Evolutionary conservation across 2,329 filamentous ascomycete species (phyloP).

Genomic region (Aspergillus sp.): DNA sequence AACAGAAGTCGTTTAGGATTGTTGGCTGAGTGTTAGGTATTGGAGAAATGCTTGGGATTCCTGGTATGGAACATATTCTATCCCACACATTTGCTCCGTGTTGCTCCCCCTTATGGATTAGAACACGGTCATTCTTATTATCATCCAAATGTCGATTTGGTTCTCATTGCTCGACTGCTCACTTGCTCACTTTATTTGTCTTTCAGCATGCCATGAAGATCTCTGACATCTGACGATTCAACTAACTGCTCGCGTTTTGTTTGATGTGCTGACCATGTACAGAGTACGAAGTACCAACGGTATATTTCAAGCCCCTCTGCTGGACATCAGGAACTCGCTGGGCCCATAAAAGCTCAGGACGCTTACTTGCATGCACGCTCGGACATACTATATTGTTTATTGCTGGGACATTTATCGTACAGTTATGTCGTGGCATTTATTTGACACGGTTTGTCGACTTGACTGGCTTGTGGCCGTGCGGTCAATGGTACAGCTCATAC

Average conservation of each 20-base stretch:
- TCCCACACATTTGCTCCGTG: background rate
- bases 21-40: background rate
- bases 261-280: too few relatives aligned
- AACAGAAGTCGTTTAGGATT: background rate
- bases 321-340: background rate
- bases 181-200: background rate
- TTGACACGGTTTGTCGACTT: too few relatives aligned
- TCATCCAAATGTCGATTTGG: background rate
- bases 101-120: too few relatives aligned
- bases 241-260: background rate
- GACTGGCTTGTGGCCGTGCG: too few relatives aligned
- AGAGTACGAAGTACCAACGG: too few relatives aligned
- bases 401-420: too few relatives aligned
- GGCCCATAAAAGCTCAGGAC: background rate
- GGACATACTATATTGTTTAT: too few relatives aligned
- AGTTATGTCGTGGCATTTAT: too few relatives aligned
- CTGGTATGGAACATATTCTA: background rate
- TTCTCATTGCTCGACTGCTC: background rate
- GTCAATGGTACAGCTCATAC: too few relatives aligned
- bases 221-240: background rate
- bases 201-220: background rate
- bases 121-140: background rate
- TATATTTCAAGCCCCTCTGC: too few relatives aligned
- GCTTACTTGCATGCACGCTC: too few relatives aligned
- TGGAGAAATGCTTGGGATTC: background rate